Percentiles rank a stretch among this genome's conserved stretches.
Conservation (phyloP, 2,329 filamentous ascomycete genomes). For the Drechslerella dactyloides region DNA sequence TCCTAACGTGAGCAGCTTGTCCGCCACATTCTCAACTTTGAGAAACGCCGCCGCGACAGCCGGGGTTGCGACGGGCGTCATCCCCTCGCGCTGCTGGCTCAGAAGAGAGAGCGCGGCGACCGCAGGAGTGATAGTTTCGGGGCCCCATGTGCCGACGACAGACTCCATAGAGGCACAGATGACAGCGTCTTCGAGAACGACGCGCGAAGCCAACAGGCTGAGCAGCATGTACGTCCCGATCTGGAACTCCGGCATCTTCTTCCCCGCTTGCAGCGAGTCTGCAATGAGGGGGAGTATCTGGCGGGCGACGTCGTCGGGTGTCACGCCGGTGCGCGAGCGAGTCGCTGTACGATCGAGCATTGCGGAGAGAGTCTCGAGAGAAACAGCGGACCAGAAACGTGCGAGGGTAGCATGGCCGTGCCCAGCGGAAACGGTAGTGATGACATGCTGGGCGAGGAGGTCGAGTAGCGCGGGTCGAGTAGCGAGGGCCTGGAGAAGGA, state of each 20-base stretch:
- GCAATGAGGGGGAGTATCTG: constrained; percentile 73
- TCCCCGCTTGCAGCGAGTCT: constrained; percentile 73
- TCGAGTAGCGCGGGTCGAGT: constrained; percentile 78
- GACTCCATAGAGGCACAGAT: constrained; percentile 91
- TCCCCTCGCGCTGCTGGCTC: constrained; percentile 76
- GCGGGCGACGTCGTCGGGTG: constrained; percentile 75
- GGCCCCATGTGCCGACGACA: constrained; percentile 76
- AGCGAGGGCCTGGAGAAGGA: constrained; percentile 81
- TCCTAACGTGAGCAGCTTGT: constrained; percentile 68
- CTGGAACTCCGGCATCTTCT: constrained; percentile 77
- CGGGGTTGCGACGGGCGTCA: constrained; percentile 67
- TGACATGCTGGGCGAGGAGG: constrained; percentile 76
- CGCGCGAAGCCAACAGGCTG: constrained; percentile 82
- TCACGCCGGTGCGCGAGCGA: constrained; percentile 69
- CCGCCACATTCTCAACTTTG: constrained; percentile 68
- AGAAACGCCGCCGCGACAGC: constrained; percentile 73
- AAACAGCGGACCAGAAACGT: constrained; percentile 88
- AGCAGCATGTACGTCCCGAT: constrained; percentile 91
- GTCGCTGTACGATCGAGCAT: constrained; percentile 78
- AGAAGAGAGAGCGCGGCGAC: constrained; percentile 81
- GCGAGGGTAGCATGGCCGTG: constrained; percentile 79
- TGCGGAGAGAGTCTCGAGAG: constrained; percentile 81
- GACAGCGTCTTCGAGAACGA: constrained; percentile 76
- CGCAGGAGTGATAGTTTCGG: constrained; percentile 74
- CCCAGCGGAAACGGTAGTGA: constrained; percentile 73